Base-by-base conservation (phyloP, 75 land plant species). In the Picea sitchensis region DNA sequence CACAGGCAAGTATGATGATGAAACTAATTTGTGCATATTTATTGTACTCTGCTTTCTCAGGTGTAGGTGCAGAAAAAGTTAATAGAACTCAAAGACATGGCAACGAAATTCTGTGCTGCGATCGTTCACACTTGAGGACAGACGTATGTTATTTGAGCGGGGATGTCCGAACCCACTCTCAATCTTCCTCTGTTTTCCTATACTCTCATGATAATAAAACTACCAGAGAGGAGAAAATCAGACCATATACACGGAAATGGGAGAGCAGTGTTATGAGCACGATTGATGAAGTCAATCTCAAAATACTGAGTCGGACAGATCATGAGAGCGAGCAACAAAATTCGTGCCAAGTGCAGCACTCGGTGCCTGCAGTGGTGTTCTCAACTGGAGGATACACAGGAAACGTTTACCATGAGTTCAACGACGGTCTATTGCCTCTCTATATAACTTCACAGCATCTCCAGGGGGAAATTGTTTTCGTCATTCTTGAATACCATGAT, bases 171-270 rank as follows among this genome's bases (percentile, higher is more conserved):
- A 86, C 88, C 32, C 60, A 77, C 32, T 64, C 88, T 60, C 41
- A 88, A 30, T 82, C 86, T 60, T 79, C 82, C 20, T 90, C 92
- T 7, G 31, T 90, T 63, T 61, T 86, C 61, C 84, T 88, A 31
- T 81, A 86, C 64, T 65, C 34, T 31, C 17, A 17, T 64, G 14
- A 3, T 18, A 75, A 75, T 59, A 61, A 14, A 15, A 47, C 73
- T 41, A n/a, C 34, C 4, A 4, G 5, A 4, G 81, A 75, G 75
- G 96, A 95, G 85, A 89, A 84, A 78, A 79, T 95, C 63, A 88
- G 82, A 65, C 98, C 98, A 7, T 94, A 96, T 62, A 87, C 96
- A 14, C 83, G 98, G 59, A 96, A 96, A 84, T 96, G 98, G 98
- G 98, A 96, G 77, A 65, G 81, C 21, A 86, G 83, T 59, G 84